Conservation (phyloP, 2,329 filamentous ascomycete genomes). For the Aspergillus brunneoviolaceus region DNA sequence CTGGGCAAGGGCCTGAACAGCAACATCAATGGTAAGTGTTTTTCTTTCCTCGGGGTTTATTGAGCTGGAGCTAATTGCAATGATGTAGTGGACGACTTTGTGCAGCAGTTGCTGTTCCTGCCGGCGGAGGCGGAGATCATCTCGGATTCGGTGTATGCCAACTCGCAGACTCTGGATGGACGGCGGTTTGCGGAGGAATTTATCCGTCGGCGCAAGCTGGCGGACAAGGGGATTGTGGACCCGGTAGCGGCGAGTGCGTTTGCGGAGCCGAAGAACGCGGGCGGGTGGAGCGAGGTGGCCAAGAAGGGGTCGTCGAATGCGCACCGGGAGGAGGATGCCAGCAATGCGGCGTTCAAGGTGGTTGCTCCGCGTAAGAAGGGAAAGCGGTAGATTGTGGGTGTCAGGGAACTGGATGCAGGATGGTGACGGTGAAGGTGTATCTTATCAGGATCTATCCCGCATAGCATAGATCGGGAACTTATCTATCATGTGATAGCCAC, state of each 20-base stretch:
- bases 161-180: slow-evolving; percentile 85
- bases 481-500: background rate
- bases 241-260: slow-evolving; percentile 57
- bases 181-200: slow-evolving; percentile 94
- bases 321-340: slow-evolving; percentile 49
- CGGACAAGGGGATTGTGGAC: slow-evolving; percentile 84
- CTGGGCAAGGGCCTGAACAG: slow-evolving; percentile 71
- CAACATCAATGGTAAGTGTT: slow-evolving; percentile 62
- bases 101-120: slow-evolving; percentile 70
- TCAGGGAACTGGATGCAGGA: background rate
- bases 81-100: slow-evolving; percentile 71
- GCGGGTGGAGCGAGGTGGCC: slow-evolving; percentile 94
- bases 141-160: slow-evolving; percentile 83
- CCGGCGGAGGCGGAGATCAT: slow-evolving; percentile 79
- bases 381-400: slow-evolving; percentile 57
- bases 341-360: slow-evolving; percentile 74
- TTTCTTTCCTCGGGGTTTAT: background rate
- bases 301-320: slow-evolving; percentile 71
- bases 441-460: background rate
- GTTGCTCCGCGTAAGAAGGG: slow-evolving; percentile 90
- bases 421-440: background rate
- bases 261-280: slow-evolving; percentile 52
- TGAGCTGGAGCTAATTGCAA: slow-evolving; percentile 1
- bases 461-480: background rate
- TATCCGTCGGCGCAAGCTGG: slow-evolving; percentile 85